Evolutionary conservation across 2,329 filamentous ascomycete genomes (phyloP).

Genomic region (Tolypocladium cylindrosporum): DNA sequence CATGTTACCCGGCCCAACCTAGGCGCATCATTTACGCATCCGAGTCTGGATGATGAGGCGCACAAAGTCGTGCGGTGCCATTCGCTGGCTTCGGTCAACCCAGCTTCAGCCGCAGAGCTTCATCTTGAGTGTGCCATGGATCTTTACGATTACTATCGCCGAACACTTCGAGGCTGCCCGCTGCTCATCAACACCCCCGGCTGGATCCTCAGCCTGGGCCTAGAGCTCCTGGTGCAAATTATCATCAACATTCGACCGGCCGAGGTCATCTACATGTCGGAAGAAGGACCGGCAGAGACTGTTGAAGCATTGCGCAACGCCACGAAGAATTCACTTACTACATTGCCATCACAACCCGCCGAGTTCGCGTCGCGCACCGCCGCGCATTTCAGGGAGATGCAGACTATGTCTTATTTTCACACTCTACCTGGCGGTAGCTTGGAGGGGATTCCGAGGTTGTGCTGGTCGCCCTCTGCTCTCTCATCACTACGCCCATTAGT

Average conservation of each 20-base stretch:
- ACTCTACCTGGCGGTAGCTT: background rate
- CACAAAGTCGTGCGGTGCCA: conserved; percentile 48
- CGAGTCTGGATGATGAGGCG: conserved; percentile 20
- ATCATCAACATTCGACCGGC: conserved; percentile 43
- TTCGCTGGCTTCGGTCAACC: conserved; percentile 53
- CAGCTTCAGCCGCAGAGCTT: conserved; percentile 55
- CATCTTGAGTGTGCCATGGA: conserved; percentile 56
- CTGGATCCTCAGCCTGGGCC: conserved; percentile 62
- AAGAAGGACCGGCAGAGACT: conserved; percentile 48
- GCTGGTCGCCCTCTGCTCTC: conserved; percentile 47
- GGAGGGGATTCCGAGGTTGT: conserved; percentile 7
- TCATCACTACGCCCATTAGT: conserved; percentile 48
- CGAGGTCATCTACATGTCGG: conserved; percentile 59
- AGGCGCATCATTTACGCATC: conserved; percentile 58
- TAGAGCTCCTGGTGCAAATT: conserved; percentile 52
- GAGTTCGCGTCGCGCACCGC: conserved; percentile 49
- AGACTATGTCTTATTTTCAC: conserved; percentile 75
- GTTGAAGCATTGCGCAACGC: conserved; percentile 41
- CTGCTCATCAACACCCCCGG: conserved; percentile 66
- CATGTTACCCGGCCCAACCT: conserved; percentile 52
- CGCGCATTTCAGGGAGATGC: conserved; percentile 60
- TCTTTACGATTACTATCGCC: conserved; percentile 48
- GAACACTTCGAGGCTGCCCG: conserved; percentile 34
- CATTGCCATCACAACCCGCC: conserved; percentile 50
- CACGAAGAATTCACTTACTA: conserved; percentile 32